Evolutionary conservation across 805 yeast species (phyloP).

Genomic region (Allodekkera sacchari): DNA sequence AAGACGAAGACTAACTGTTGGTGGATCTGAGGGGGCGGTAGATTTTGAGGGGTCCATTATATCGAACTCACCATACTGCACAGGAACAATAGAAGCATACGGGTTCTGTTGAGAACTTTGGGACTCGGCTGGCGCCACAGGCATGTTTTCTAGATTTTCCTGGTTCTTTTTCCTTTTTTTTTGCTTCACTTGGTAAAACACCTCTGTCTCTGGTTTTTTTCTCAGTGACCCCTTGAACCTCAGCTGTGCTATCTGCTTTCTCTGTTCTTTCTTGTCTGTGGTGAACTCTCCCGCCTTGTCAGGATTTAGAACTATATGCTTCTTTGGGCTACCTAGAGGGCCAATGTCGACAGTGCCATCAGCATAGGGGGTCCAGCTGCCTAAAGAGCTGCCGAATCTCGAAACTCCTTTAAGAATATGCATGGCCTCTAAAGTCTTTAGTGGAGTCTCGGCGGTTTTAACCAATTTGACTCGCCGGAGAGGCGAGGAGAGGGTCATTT

Average conservation of each 20-base stretch:
- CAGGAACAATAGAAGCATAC: slow-evolving; percentile 50
- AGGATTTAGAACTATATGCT: slow-evolving; percentile 32
- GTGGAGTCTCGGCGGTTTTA: slow-evolving; percentile 27
- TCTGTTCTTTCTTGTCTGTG: slow-evolving; percentile 7
- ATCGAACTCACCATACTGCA: slow-evolving; percentile 41
- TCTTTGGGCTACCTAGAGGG: slow-evolving; percentile 42
- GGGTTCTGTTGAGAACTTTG: slow-evolving; percentile 19
- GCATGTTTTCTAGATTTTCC: slow-evolving; percentile 2
- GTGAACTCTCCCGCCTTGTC: slow-evolving; percentile 13
- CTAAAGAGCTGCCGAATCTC: slow-evolving; percentile 52
- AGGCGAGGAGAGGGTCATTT: slow-evolving; percentile 38
- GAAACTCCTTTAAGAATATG: slow-evolving; percentile 55
- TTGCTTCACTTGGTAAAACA: slow-evolving; percentile 31
- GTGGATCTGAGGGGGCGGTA: slow-evolving; percentile 14
- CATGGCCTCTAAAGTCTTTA: slow-evolving; percentile 44
- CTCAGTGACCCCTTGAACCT: slow-evolving; percentile 51
- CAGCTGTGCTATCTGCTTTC: slow-evolving; percentile 40
- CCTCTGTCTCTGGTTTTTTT: slow-evolving; percentile 26
- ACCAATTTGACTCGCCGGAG: slow-evolving; percentile 34
- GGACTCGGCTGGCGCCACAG: too few species aligned
- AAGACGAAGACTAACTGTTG: slow-evolving; percentile 27
- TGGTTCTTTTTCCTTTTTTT: slow-evolving; percentile 9
- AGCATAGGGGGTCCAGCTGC: slow-evolving; percentile 70
- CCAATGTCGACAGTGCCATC: slow-evolving; percentile 55
- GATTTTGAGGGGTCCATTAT: slow-evolving; percentile 24